Percentiles rank a stretch among this genome's conserved stretches.
These are phyloP conservation scores for Lanzia echinophila DNA, from an alignment of 2,329 filamentous ascomycete genomes.

Conservation along the genomic window DNA sequence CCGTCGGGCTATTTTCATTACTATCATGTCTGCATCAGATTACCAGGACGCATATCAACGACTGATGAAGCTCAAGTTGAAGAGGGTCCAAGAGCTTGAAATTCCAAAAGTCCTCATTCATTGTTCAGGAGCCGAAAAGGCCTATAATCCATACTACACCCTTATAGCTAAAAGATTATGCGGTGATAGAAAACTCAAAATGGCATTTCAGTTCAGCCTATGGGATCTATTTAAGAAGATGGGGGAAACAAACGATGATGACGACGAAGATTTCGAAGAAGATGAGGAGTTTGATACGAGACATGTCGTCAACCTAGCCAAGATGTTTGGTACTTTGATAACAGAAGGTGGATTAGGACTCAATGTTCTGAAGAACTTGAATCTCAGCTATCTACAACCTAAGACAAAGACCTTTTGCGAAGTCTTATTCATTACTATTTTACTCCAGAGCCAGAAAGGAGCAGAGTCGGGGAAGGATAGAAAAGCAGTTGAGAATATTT, in stretches of 20 bases:
- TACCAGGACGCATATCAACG: conserved; percentile 77
- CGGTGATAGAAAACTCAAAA: conserved; percentile 65
- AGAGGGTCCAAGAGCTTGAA: conserved; percentile 78
- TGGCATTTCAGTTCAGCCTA: conserved; percentile 79
- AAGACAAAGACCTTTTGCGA: conserved; percentile 77
- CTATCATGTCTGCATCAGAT: conserved; percentile 79
- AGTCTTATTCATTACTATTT: conserved; percentile 67
- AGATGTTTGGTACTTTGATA: conserved; percentile 58
- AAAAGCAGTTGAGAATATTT: conserved; percentile 55
- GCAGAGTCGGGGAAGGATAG: conserved; percentile 44
- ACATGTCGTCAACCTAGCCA: conserved; percentile 60
- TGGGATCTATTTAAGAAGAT: conserved; percentile 81
- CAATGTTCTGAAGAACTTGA: conserved; percentile 61
- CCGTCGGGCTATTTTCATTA: conserved; percentile 72
- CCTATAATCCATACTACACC: conserved; percentile 91
- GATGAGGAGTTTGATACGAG: conserved; percentile 45
- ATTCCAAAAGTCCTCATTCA: conserved; percentile 83
- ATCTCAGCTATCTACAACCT: conserved; percentile 68
- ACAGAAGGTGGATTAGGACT: conserved; percentile 52
- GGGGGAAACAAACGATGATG: conserved; percentile 65
- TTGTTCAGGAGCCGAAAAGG: conserved; percentile 73
- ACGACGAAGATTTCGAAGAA: conserved; percentile 53
- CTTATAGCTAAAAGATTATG: conserved; percentile 76
- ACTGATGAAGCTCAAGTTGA: conserved; percentile 74
- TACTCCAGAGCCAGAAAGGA: conserved; percentile 58